These are phyloP conservation scores for Fusarium tuaranense DNA, from an alignment of 2,329 filamentous ascomycete genomes.

Conservation along the genomic window DNA sequence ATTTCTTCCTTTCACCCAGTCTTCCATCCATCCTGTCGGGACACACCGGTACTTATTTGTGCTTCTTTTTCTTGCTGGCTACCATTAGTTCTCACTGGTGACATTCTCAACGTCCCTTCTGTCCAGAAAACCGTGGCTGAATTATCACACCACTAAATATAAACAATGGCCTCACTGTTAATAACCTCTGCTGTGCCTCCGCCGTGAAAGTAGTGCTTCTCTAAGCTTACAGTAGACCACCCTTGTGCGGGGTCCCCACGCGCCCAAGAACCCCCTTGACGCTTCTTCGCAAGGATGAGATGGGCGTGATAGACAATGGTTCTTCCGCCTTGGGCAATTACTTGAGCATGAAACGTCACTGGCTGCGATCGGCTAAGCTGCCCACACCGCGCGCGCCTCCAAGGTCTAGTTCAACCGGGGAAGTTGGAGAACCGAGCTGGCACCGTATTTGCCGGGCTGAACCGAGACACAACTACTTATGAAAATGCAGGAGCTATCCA, in stretches of 20 bases:
- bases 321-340: background rate
- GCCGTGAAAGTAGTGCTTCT: background rate
- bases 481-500: constrained; percentile 29
- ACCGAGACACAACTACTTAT: constrained; percentile 43
- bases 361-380: constrained; percentile 23
- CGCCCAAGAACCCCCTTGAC: constrained; percentile 12
- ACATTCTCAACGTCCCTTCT: constrained; percentile 3
- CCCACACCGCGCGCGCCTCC: background rate
- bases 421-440: constrained; percentile 44
- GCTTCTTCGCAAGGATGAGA: background rate
- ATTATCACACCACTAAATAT: constrained; percentile 9
- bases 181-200: constrained; percentile 2
- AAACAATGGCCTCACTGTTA: constrained; percentile 7
- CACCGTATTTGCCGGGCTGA: constrained; percentile 43
- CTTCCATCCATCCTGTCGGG: constrained; percentile 2
- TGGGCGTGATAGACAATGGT: background rate
- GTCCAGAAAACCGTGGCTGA: constrained; percentile 23
- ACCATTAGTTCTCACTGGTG: background rate
- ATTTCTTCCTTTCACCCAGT: constrained; percentile 6
- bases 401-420: constrained; percentile 17
- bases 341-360: constrained; percentile 35
- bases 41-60: background rate
- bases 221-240: background rate
- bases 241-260: constrained; percentile 36
- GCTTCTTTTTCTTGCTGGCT: background rate